These are phyloP conservation scores for Lindgomyces ingoldianus DNA, from an alignment of 495 filamentous ascomycete genomes.

Conservation along the genomic window DNA sequence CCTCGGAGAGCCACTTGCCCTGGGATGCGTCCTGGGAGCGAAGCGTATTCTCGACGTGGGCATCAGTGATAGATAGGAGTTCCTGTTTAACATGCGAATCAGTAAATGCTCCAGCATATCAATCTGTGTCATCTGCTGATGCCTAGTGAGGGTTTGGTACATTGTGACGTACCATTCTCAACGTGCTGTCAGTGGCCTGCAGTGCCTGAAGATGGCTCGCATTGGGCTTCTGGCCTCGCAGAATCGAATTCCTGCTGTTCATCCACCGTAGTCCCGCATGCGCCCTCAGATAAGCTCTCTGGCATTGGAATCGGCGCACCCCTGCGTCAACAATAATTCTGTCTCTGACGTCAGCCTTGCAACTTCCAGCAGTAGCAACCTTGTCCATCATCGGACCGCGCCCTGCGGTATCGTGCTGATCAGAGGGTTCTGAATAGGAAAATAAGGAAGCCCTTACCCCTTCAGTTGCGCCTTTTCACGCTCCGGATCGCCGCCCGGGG, in stretches of 20 bases:
- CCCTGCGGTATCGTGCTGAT: neutral
- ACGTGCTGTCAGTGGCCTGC: conserved; percentile 57
- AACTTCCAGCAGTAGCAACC: neutral
- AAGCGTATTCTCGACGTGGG: conserved; percentile 44
- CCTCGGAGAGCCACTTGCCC: conserved; percentile 47
- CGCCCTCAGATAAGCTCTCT: conserved; percentile 80
- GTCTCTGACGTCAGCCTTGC: conserved; percentile 31
- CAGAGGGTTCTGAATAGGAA: neutral
- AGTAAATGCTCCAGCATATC: neutral
- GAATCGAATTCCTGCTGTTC: conserved; percentile 65
- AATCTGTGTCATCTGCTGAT: neutral
- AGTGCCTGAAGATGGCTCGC: conserved; percentile 60
- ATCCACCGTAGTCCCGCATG: conserved; percentile 79
- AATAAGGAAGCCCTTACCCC: conserved; percentile 56
- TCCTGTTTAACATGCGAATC: conserved; percentile 30
- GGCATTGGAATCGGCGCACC: conserved; percentile 78
- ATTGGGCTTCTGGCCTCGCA: conserved; percentile 64
- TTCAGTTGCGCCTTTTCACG: conserved; percentile 72
- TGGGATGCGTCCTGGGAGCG: conserved; percentile 40
- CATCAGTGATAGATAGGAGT: conserved; percentile 44
- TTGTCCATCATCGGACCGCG: neutral
- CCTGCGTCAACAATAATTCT: conserved; percentile 79
- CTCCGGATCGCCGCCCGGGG: conserved; percentile 62
- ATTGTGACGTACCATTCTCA: conserved; percentile 60
- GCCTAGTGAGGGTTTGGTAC: neutral